Percentiles rank a stretch among this genome's conserved stretches.
Conservation (phyloP, 2,329 filamentous ascomycete genomes). For the Fusarium multiceps region DNA sequence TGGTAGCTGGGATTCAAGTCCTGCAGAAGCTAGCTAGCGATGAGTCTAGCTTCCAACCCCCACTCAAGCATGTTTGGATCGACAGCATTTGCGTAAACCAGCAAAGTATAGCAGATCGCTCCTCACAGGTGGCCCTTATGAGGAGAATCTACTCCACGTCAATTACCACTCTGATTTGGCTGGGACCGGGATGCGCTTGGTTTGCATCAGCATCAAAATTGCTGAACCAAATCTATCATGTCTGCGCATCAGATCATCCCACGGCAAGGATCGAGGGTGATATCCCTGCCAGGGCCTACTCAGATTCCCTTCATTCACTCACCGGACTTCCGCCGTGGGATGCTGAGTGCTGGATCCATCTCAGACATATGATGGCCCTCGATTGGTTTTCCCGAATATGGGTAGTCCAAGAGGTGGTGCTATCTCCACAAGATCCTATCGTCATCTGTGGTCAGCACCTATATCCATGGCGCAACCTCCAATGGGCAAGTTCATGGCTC, state of each 20-base stretch:
- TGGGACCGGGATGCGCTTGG: not conserved
- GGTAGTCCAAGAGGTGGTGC: not conserved
- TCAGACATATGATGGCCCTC: not conserved
- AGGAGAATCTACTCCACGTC: not conserved
- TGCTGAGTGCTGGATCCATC: not conserved
- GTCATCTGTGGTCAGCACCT: not conserved
- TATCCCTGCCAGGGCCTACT: not conserved
- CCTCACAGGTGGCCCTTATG: not conserved
- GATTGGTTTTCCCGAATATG: not conserved
- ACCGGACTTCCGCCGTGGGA: not conserved
- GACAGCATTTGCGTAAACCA: not conserved
- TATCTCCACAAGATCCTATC: not conserved
- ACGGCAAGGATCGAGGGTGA: not conserved
- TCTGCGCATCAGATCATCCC: rapidly evolving
- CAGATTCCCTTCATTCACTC: not conserved
- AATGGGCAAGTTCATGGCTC: constrained; percentile 1
- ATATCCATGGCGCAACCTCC: not conserved
- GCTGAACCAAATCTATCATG: not conserved
- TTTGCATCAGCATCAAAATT: not conserved
- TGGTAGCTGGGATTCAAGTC: not conserved
- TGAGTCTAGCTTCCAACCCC: not conserved
- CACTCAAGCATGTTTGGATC: not conserved
- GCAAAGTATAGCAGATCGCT: not conserved
- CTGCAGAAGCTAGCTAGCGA: not conserved
- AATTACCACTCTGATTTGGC: not conserved